Evolutionary conservation across 2,329 filamentous ascomycete species (phyloP), one percentile per base, ranked within the genome.

Genomic region (Metarhizium guizhouense): DNA sequence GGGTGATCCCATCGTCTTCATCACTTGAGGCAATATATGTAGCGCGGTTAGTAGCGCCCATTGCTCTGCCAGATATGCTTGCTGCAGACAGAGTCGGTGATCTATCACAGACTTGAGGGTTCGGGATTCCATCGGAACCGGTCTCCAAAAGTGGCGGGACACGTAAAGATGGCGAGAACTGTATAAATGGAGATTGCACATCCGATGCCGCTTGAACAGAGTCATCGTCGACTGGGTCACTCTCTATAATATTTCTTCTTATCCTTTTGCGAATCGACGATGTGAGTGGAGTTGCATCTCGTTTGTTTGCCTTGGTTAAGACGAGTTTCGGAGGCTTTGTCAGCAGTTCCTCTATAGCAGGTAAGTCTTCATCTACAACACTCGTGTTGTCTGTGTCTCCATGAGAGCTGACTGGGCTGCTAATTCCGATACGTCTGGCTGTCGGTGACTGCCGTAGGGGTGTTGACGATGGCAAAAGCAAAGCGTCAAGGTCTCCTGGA

Each of bases 331-430:
- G 54, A 3, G 61, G 59, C 18, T 60, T 62, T 13, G 53, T 64
- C 1, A 71, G 49, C 6, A 73, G 60, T n/a, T 74, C 68, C 13
- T 68, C 63, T 11, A 75, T 50, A 6, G 67, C 61, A 42, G 73
- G 73, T 29, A 75, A 61, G 20, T 75, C 73, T 30, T 70, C 67
- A 4, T 68, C 72, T 29, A 62, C 57, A 49, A 73, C 52, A 53
- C 70, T 73, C 4, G 72, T 74, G 40, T 63, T 63, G 29, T 74
- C 70, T 2, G 70, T 74, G 2, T 71, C 67, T 4, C 57, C 64
- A n/a, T 58, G 60, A 14, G 68, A 70, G 56, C 68, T 72, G 13
- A 62, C 56, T 50, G 68, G 69, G 40, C 69, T 75, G 56, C 69
- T 73, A 5, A 60, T 60, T 2, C 59, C 62, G 20, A 59, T 63